Evolutionary conservation across 129 eudicot species (phyloP), one percentile per base, ranked within the genome.

Genomic region (Centrapalus pauciflorus): DNA sequence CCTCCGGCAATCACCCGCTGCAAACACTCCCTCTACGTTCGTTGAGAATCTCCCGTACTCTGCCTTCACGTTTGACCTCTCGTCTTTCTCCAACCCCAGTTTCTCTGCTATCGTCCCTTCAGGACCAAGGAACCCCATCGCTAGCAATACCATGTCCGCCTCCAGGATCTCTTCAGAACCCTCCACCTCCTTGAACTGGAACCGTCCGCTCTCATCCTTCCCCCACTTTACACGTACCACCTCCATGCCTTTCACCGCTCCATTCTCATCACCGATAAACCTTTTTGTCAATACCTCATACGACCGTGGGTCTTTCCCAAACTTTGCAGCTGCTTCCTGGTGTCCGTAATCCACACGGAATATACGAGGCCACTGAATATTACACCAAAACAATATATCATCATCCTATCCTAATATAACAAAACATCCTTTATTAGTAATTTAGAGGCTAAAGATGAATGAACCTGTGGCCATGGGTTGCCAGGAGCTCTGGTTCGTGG

Each of bases 101-200:
- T 89, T 84, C 20, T 94, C 97, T 0, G 94, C 86, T 32, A 93
- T 60, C 1, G 81, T 86, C 99, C 89, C 84, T 48, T 94, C 99
- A 12, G 99, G 99, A 41, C 99, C 99, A 9, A 94, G 97, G 82
- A 94, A 94, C 2, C 99, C 99, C 99, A 94, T 94, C 68, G 99
- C 99, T 38, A 94, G 77, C 54, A 94, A 76, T 26, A 89, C 97
- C 28, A 94, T 49, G 62, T 94, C 99, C 14, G 97, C 95, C 75
- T 70, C 99, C 1, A 94, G 75, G 19, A 83, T 82, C 82, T 89
- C 97, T 71, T 83, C 90, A 0, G 93, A 81, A 45, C 99, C 99
- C 70, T 84, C 99, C 26, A 94, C 82, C 78, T 94, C 99, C 78
- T 94, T 94, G 38, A 94, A 94, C 72, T 86, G 90, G 66, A 89